phyloP scores from a whole-genome alignment of 2,329 filamentous ascomycete genomes.

The Talaromyces atroroseus region DNA sequence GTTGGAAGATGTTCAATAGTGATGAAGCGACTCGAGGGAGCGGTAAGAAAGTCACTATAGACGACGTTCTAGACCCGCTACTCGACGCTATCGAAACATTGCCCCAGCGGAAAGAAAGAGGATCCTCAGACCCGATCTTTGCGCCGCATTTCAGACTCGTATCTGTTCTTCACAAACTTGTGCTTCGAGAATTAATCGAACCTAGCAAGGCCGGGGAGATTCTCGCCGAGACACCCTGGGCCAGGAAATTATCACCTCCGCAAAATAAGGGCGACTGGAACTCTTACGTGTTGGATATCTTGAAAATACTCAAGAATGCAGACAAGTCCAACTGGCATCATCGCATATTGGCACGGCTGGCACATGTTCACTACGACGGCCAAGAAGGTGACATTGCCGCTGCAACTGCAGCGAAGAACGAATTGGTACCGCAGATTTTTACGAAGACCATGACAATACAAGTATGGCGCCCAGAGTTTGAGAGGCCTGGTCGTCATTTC shows the following conservation, averaged over 20 bases:
- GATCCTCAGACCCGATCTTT: slow-evolving; percentile 64
- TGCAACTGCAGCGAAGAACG: slow-evolving; percentile 62
- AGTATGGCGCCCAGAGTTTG: slow-evolving; percentile 89
- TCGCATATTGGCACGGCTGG: slow-evolving; percentile 75
- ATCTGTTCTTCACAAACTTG: slow-evolving; percentile 74
- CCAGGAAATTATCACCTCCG: slow-evolving; percentile 46
- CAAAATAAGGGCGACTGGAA: slow-evolving; percentile 51
- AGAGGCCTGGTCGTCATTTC: slow-evolving; percentile 78
- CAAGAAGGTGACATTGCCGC: slow-evolving; percentile 44
- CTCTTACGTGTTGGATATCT: slow-evolving; percentile 55
- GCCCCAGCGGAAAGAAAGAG: slow-evolving; percentile 55
- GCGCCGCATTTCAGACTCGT: slow-evolving; percentile 92
- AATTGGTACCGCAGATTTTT: slow-evolving; percentile 77
- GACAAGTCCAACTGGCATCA: slow-evolving; percentile 97
- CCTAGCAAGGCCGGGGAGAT: slow-evolving; percentile 45
- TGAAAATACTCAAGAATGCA: slow-evolving; percentile 57
- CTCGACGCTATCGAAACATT: slow-evolving; percentile 56
- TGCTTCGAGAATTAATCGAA: slow-evolving; percentile 33
- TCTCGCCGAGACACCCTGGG: slow-evolving; percentile 51
- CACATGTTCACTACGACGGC: slow-evolving; percentile 57
- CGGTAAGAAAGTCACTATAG: slow-evolving; percentile 30
- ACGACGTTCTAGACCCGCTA: slow-evolving; percentile 53
- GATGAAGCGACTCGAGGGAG: slow-evolving; percentile 37
- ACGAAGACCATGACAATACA: slow-evolving; percentile 94
- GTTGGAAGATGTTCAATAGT: slow-evolving; percentile 63